phyloP scores from a whole-genome alignment of 2,329 filamentous ascomycete genomes.

The Fusarium circinatum region DNA sequence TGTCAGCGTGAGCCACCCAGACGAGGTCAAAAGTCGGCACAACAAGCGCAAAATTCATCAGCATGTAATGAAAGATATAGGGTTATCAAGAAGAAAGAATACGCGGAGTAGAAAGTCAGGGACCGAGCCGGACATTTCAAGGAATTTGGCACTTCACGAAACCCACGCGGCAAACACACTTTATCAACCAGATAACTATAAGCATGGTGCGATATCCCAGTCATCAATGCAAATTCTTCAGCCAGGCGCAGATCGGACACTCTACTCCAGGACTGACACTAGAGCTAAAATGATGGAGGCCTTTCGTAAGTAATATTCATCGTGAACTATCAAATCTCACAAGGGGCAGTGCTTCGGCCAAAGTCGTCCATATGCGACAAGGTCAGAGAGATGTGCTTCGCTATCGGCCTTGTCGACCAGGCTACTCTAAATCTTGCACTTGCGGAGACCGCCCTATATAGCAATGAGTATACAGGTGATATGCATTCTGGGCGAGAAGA shows the following conservation, averaged over 20 bases:
- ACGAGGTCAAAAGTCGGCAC: not conserved
- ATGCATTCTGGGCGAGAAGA: conserved; percentile 1
- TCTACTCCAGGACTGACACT: not conserved
- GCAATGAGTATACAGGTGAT: not conserved
- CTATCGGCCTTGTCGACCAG: not conserved
- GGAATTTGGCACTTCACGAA: not conserved
- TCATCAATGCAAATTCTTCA: not conserved
- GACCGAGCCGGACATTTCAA: not conserved
- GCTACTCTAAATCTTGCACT: conserved; percentile 1
- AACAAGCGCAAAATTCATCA: conserved; percentile 4
- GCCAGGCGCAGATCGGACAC: not conserved
- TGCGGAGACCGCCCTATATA: not conserved
- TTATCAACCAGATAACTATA: not conserved
- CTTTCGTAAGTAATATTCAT: not conserved
- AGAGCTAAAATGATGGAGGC: not conserved
- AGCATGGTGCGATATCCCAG: not conserved
- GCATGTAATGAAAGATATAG: conserved; percentile 7
- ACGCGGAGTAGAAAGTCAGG: not conserved
- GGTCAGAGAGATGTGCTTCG: conserved; percentile 6
- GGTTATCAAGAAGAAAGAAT: not conserved
- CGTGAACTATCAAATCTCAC: not conserved
- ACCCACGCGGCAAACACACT: too few species aligned
- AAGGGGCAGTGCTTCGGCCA: not conserved
- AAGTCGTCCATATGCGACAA: conserved; percentile 3
- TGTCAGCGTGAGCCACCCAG: not conserved